Evolutionary conservation across 805 yeast species (phyloP).

Genomic region (Suhomyces faveliae): DNA sequence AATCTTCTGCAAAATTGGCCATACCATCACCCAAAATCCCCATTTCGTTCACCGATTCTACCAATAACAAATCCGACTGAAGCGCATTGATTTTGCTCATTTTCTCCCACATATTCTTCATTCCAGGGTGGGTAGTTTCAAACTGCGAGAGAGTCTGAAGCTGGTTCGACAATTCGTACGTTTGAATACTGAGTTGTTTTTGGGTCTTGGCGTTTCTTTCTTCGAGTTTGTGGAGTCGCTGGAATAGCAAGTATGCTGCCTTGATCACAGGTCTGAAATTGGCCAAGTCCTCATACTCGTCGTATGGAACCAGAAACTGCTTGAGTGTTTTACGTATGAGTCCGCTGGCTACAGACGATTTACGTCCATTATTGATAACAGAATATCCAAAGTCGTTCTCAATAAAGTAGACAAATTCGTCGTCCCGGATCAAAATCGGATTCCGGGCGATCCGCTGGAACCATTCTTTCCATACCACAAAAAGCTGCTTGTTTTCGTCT

Average conservation of each 20-base stretch:
- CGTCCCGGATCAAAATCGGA: conserved; percentile 82
- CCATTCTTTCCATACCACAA: conserved; percentile 76
- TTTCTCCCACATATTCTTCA: conserved; percentile 76
- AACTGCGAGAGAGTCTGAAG: conserved; percentile 39
- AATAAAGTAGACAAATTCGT: conserved; percentile 80
- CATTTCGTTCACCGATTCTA: conserved; percentile 67
- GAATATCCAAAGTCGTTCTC: conserved; percentile 71
- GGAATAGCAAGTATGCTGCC: conserved; percentile 59
- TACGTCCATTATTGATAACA: conserved; percentile 57
- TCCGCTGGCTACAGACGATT: conserved; percentile 74
- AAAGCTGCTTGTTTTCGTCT: conserved; percentile 65
- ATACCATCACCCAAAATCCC: conserved; percentile 78
- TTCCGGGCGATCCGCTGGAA: conserved; percentile 68
- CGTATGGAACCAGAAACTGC: conserved; percentile 90
- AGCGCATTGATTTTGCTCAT: conserved; percentile 65
- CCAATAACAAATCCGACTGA: conserved; percentile 73
- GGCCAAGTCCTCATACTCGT: conserved; percentile 76
- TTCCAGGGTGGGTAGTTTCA: conserved; percentile 58
- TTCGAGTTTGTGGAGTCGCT: conserved; percentile 49
- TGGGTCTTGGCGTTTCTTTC: conserved; percentile 60
- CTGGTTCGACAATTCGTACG: conserved; percentile 47
- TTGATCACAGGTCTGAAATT: conserved; percentile 86
- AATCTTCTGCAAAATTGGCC: conserved; percentile 63
- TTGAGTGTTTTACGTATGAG: conserved; percentile 84
- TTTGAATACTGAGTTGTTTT: conserved; percentile 47